Percentiles rank a stretch among this genome's conserved stretches.
These are phyloP conservation scores for Sarocladium brachiariae DNA, from an alignment of 2,329 filamentous ascomycete genomes.

Conservation along the genomic window DNA sequence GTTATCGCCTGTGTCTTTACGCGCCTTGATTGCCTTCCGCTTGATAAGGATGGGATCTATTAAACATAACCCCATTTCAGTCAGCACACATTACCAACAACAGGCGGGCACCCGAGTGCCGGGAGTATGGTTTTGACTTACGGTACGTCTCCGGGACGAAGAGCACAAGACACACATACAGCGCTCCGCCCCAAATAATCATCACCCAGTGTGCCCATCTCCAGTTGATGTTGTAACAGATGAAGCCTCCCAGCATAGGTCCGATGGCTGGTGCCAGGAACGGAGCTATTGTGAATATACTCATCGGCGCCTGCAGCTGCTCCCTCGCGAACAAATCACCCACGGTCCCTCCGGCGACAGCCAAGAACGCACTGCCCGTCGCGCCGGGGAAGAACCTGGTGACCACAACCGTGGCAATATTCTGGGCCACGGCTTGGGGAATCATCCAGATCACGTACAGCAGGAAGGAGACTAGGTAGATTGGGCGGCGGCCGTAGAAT, in stretches of 20 bases:
- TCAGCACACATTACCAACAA: too few species aligned
- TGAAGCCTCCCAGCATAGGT: slow-evolving; percentile 67
- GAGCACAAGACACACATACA: slow-evolving; percentile 58
- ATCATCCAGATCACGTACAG: slow-evolving; percentile 76
- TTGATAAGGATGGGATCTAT: slow-evolving; percentile 62
- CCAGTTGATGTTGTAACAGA: slow-evolving; percentile 70
- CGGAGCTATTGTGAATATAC: slow-evolving; percentile 63
- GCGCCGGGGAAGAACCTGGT: slow-evolving; percentile 72
- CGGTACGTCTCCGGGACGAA: slow-evolving; percentile 86
- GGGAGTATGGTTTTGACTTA: slow-evolving; percentile 25
- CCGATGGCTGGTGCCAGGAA: slow-evolving; percentile 57
- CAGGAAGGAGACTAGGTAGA: slow-evolving; percentile 69
- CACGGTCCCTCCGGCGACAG: slow-evolving; percentile 78
- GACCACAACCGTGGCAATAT: slow-evolving; percentile 74
- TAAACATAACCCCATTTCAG: too few species aligned
- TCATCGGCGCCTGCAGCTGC: slow-evolving; percentile 74
- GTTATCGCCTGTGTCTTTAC: slow-evolving; percentile 70
- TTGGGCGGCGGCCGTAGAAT: slow-evolving; percentile 76
- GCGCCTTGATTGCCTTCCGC: slow-evolving; percentile 61
- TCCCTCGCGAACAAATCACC: slow-evolving; percentile 68
- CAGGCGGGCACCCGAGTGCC: too few species aligned
- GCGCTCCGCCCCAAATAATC: slow-evolving; percentile 68
- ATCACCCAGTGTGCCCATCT: slow-evolving; percentile 81
- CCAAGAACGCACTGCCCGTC: slow-evolving; percentile 60
- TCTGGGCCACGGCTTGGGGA: slow-evolving; percentile 72